Evolutionary conservation across 2,329 filamentous ascomycete genomes (phyloP), one percentile per base, ranked within the genome.

Genomic region (Curvularia verruculosa): DNA sequence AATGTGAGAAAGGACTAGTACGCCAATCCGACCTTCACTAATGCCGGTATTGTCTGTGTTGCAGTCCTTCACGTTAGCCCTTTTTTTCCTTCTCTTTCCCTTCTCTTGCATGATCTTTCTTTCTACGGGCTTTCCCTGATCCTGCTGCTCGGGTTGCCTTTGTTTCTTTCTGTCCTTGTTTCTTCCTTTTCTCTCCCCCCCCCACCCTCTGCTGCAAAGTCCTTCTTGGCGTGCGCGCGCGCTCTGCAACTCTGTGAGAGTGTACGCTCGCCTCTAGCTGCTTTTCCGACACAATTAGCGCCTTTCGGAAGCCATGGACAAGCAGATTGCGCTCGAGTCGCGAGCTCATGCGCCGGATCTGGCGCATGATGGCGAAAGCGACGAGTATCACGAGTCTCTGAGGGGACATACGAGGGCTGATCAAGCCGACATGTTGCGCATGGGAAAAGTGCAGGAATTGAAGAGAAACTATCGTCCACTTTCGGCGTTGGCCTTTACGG

Each of bases 371-470:
- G 62, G 67, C 48, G 65, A 63, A 26, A 63, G 64, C 24, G 64
- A 72, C 36, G 61, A 65, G 12, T 72, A 72, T 23, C 69, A 73
- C 53, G 62, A 66, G 19, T 67, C 65, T 34, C 48, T 71, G 31
- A 61, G 63, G 40, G 70, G 68, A 6, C 61, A 71, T 50, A 74
- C 71, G 6, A 60, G 62, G 34, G 64, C 66, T 39, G 72, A 74
- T 54, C 60, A 63, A 19, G 63, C 52, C 2, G 69, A 75, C 46
- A 75, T 75, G 72, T 47, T 48, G 37, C 68, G 72, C 15, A 74
- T 75, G 72, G 72, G 71, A 13, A 74, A 75, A 45, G 60, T 68
- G 34, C 70, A 74, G 60, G 69, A 74, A 49, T 40, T 73, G 57
- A 71, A 63, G 56, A 70, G 72, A 56, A 73, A 75, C 53, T 75